Conservation (phyloP, 2,329 filamentous ascomycete genomes). For the Diplodia intermedia region DNA sequence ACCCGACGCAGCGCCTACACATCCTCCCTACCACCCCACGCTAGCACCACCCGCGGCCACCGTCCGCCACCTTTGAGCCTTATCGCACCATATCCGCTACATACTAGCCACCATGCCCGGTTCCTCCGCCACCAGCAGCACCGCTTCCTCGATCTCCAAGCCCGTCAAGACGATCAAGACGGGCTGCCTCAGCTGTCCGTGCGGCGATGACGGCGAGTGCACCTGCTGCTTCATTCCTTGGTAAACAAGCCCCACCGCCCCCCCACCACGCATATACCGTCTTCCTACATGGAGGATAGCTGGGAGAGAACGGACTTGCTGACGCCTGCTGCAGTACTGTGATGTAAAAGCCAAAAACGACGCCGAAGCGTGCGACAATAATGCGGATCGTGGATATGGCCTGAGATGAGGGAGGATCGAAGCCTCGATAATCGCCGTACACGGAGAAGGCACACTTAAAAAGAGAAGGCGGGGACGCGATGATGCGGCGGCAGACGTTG, state of each 20-base stretch:
- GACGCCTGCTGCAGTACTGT: conserved; percentile 1
- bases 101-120: conserved; percentile 24
- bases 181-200: conserved; percentile 32
- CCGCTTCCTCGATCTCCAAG: conserved; percentile 26
- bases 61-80: too few relatives aligned
- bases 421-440: too few relatives aligned
- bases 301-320: background rate
- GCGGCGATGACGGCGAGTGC: conserved; percentile 32
- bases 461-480: background rate
- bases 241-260: conserved; percentile 1
- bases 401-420: background rate
- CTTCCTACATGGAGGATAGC: background rate
- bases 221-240: conserved; percentile 33
- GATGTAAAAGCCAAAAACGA: conserved; percentile 6
- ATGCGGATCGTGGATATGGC: background rate
- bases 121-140: conserved; percentile 9
- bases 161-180: conserved; percentile 32
- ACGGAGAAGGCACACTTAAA: too few relatives aligned
- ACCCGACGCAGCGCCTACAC: background rate
- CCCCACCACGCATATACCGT: conserved; percentile 23
- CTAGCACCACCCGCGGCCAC: too few relatives aligned
- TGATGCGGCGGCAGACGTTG: background rate
- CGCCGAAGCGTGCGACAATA: conserved; percentile 9
- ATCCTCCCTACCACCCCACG: background rate
- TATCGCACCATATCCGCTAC: background rate